Base-by-base conservation (phyloP, 345 rosid species). In the Gossypium longicalyx region DNA sequence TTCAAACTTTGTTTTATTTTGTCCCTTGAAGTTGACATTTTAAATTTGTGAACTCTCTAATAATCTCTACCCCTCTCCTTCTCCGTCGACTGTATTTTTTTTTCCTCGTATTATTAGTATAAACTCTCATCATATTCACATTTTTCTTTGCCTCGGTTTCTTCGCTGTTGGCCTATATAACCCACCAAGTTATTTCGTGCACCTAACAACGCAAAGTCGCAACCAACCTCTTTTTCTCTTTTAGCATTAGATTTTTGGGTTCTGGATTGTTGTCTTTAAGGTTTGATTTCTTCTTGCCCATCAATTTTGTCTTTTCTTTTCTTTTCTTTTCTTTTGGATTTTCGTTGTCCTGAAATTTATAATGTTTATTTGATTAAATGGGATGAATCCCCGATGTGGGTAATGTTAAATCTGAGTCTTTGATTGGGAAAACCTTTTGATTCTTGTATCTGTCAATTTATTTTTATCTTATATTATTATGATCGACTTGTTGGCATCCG, bases 51-150 rank as follows among this genome's bases (percentile, higher is more conserved):
- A 29, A 63, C 20, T 29, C 48, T 17, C 43, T 38, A 17, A n/a
- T 64, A 23, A 17, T 1, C 49, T 60, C 19, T 27, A 2, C 10
- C 27, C 22, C 80, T 81, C 83, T 65, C 72, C 87, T 73, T 81
- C 82, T 82, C 85, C 87, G 87, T 76, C 85, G 60, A 74, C 81
- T 78, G 56, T 43, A 11, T 61, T 67, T 15, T 27, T 23, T 48
- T 15, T 25, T 17, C 45, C 13, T 17, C 10, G 76, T 27, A 27
- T 13, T 20, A 16, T 8, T 34, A 62, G 16, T 53, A 57, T 76
- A 69, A 74, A 72, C 82, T 66, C 78, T 63, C 51, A 27, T 16
- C 43, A 11, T 27, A 48, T 41, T 38, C 63, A 6, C 62, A 15
- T n/a, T 54, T 73, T 69, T 15, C 74, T 62, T 53, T 44, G 48